Base-by-base conservation (phyloP, 1,139 yeast species). In the Magnusiomyces suaveolens region DNA sequence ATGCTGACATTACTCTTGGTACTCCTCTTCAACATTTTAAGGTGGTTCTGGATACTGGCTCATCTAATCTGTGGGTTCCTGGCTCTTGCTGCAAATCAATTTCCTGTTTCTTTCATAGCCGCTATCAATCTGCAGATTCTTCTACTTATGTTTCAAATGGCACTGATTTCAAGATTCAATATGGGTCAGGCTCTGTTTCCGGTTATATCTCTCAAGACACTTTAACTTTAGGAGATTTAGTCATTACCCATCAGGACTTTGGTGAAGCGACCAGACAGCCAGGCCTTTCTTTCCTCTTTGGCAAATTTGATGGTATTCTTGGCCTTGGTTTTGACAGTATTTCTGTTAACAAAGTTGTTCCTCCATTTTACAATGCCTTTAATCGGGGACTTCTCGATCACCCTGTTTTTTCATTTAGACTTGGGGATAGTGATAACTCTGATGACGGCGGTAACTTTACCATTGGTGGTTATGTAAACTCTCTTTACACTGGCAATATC, bases 181-280 rank as follows among this genome's bases (percentile, higher is more conserved):
- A 92, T 69, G 98, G 97, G 59, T 83, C 95, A 21, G 98, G 98
- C 53, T 78, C 94, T 47, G 76, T 92, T 72, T 88, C 87, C 68
- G 98, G 98, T 54, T 90, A 79, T 70, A 83, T 90, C 52, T 89
- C 97, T 48, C 84, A 84, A 68, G 98, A 92, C 69, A 75, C 82
- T 48, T 73, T 92, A 62, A 74, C 79, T 59, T 74, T 92, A 61
- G 97, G 97, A 55, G 96, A 86, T 67, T 80, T 92, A 73, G 74
- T 76, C 54, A 88, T 92, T 66, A 85, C 89, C 60, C 74, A 84
- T 61, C 97, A 90, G 75, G 94, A 84, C 69, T 92, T 92, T 69
- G 97, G 95, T 58, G 98, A 92, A 76, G 92, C 96, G 58, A 92
- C 98, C 57, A 81, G 81, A 62, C 98, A 92, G 75, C 97, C 98